A percentile compares a stretch with the other conserved stretches of the same genome.
phyloP scores from a whole-genome alignment of 176 grass and related monocot genomes.

The Oryza australiensis region DNA sequence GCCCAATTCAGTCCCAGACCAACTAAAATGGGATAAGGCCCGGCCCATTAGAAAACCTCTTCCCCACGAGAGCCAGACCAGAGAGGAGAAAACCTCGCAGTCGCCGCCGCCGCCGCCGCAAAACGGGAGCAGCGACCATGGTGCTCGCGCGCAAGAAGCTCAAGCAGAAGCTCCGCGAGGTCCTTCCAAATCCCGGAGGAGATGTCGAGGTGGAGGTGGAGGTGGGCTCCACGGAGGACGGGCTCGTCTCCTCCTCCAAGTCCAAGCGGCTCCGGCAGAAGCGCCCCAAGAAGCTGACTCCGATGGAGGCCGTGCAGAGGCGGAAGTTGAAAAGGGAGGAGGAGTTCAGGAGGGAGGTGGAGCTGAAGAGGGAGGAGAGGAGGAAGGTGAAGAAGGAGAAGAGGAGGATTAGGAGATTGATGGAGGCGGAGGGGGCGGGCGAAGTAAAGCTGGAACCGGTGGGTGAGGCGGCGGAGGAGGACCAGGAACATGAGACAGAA shows the following conservation, averaged over 20 bases:
- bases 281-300: constrained; percentile 28
- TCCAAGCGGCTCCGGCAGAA: constrained; percentile 21
- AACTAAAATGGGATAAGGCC: no score
- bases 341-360: constrained; percentile 24
- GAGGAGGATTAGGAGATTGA: constrained; percentile 46
- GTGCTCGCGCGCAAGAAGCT: constrained; percentile 89
- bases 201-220: constrained; percentile 19
- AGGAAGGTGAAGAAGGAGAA: constrained; percentile 61
- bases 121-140: constrained; percentile 40
- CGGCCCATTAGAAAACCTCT: not conserved
- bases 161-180: constrained; percentile 58
- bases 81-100: constrained; percentile 7
- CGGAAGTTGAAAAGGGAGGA: constrained; percentile 1
- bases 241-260: constrained; percentile 48
- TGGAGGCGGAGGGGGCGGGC: constrained; percentile 35
- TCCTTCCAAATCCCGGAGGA: constrained; percentile 4
- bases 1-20: no score
- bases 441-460: no score
- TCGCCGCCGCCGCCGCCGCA: not conserved
- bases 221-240: constrained; percentile 41
- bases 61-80: not conserved
- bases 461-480: not conserved
- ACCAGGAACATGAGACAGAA: not conserved
- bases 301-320: not conserved
- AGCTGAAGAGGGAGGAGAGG: constrained; percentile 42